Evolutionary conservation across 805 yeast species (phyloP).

Genomic region (Barnettozyma vustinii): DNA sequence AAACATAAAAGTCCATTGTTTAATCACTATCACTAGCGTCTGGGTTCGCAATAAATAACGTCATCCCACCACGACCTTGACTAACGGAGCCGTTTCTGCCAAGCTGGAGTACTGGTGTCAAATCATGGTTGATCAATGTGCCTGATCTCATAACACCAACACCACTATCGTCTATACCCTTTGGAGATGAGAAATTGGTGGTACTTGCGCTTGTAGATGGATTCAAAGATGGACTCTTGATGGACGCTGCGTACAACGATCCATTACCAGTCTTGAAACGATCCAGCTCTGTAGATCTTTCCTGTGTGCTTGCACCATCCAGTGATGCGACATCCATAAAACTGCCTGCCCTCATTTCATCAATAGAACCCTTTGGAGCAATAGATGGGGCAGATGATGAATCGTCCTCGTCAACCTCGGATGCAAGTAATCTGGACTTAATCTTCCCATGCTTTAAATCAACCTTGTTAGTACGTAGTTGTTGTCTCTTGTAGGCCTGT

Average conservation of each 20-base stretch:
- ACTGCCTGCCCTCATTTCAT: slow-evolving; percentile 2
- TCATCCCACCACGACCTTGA: slow-evolving; percentile 32
- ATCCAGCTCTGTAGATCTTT: slow-evolving; percentile 16
- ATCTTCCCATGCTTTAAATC: slow-evolving; percentile 60
- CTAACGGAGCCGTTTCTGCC: slow-evolving; percentile 33
- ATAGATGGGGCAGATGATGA: slow-evolving; percentile 7
- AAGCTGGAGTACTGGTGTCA: slow-evolving; percentile 19
- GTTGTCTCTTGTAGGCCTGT: slow-evolving; percentile 11
- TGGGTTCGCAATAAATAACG: slow-evolving; percentile 54
- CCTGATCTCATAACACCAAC: slow-evolving; percentile 16
- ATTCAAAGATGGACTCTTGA: not conserved
- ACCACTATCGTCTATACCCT: not conserved
- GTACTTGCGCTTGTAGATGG: not conserved
- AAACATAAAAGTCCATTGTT: not conserved
- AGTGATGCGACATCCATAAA: not conserved
- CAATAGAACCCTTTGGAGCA: not conserved
- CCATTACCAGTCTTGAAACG: slow-evolving; percentile 11
- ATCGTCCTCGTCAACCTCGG: slow-evolving; percentile 69
- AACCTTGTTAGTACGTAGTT: slow-evolving; percentile 20
- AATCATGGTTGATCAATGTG: slow-evolving; percentile 17
- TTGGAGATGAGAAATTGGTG: not conserved
- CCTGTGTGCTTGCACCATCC: slow-evolving; percentile 1
- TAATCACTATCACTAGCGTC: slow-evolving; percentile 39
- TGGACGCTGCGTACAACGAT: not conserved
- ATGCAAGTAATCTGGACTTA: slow-evolving; percentile 63